Conservation (phyloP, 1,284 basidiomycete species). For the Tremellales sp. region DNA sequence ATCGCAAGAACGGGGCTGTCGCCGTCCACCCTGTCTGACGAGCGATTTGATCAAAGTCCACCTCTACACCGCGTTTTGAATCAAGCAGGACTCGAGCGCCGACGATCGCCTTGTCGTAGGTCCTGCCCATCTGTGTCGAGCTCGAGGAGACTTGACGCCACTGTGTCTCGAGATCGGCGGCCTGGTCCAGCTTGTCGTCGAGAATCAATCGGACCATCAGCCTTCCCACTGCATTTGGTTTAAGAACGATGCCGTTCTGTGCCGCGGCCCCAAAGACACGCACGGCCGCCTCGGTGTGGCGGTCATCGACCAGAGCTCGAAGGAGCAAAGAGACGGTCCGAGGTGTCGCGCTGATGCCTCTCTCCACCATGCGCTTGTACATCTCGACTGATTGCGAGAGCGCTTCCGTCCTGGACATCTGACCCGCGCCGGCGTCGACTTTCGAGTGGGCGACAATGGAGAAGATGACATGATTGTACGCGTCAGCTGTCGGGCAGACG, state of each 20-base stretch:
- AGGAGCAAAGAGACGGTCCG: constrained; percentile 20
- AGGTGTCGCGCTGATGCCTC: constrained; percentile 10
- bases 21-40: constrained; percentile 16
- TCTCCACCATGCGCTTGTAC: constrained; percentile 21
- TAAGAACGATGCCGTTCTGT: constrained; percentile 5
- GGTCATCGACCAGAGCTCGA: constrained; percentile 18
- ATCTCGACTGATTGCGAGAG: constrained; percentile 17
- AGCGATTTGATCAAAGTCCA: constrained; percentile 18
- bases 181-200: constrained; percentile 15
- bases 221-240: constrained; percentile 23
- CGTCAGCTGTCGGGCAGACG: neutral
- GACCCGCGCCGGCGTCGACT: neutral
- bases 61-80: constrained; percentile 20
- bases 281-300: constrained; percentile 17
- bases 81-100: constrained; percentile 33
- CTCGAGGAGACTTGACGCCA: constrained; percentile 16
- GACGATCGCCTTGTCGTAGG: constrained; percentile 25
- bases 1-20: constrained; percentile 12
- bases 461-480: constrained; percentile 17
- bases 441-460: constrained; percentile 9
- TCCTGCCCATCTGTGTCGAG: neutral
- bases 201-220: constrained; percentile 30
- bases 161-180: constrained; percentile 16
- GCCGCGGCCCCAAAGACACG: constrained; percentile 17
- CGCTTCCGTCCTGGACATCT: constrained; percentile 8